phyloP scores from a whole-genome alignment of 1,139 yeast genomes.

The Scheffersomyces lignicola region DNA sequence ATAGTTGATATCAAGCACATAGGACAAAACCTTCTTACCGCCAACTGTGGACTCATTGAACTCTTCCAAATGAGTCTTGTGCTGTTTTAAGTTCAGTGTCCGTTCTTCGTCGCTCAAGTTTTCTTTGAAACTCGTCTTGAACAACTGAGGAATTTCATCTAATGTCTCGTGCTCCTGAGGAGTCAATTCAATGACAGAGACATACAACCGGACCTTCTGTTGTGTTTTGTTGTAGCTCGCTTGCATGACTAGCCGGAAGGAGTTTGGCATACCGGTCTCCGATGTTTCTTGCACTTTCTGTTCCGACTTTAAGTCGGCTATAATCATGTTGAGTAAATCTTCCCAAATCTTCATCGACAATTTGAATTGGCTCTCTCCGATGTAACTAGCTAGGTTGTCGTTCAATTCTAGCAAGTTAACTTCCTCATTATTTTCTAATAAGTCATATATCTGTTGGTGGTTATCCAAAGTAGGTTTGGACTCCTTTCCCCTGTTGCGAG shows the following conservation, averaged over 20 bases:
- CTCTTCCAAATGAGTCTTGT: slow-evolving; percentile 16
- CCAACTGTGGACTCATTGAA: slow-evolving; percentile 14
- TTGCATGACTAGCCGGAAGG: slow-evolving; percentile 31
- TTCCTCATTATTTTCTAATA: slow-evolving; percentile 2
- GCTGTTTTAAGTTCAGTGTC: slow-evolving; percentile 15
- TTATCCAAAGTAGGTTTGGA: slow-evolving; percentile 1
- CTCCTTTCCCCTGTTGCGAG: slow-evolving; percentile 11
- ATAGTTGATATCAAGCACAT: slow-evolving; percentile 5
- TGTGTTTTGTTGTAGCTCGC: slow-evolving; percentile 7
- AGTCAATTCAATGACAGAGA: slow-evolving; percentile 31
- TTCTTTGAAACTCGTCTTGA: slow-evolving; percentile 24
- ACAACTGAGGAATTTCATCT: slow-evolving; percentile 21
- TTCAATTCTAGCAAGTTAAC: slow-evolving; percentile 21
- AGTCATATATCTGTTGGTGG: slow-evolving; percentile 11
- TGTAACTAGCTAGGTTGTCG: slow-evolving; percentile 40
- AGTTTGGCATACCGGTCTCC: background rate
- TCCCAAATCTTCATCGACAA: slow-evolving; percentile 61
- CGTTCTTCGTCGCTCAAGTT: slow-evolving; percentile 20
- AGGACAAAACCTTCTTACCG: slow-evolving; percentile 1
- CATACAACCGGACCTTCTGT: slow-evolving; percentile 19
- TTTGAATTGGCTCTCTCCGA: slow-evolving; percentile 75
- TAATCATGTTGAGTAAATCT: slow-evolving; percentile 43
- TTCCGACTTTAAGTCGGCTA: slow-evolving; percentile 24
- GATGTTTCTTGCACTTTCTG: slow-evolving; percentile 7
- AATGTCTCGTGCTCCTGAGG: slow-evolving; percentile 21